Conservation (phyloP, 495 filamentous ascomycete species). For the Neurospora sp. region DNA sequence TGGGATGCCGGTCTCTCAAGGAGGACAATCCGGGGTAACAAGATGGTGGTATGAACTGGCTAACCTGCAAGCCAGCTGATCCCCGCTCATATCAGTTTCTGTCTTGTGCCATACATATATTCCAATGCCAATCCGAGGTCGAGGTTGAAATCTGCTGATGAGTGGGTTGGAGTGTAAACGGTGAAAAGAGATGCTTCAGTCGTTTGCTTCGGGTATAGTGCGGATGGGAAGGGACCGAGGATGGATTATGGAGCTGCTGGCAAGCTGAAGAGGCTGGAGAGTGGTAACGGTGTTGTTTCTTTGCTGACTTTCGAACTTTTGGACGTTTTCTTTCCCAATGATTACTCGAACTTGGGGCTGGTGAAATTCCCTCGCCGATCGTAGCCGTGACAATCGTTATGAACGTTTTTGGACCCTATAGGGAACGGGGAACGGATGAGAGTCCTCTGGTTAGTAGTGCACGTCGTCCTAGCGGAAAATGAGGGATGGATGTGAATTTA, state of each 20-base stretch:
- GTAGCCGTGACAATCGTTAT: not conserved
- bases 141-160: not conserved
- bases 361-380: not conserved
- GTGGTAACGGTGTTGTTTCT: not conserved
- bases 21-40: constrained; percentile 2
- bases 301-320: not conserved
- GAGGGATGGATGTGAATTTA: not conserved
- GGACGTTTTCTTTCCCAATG: not conserved
- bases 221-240: not conserved
- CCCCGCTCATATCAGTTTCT: constrained; percentile 63
- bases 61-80: constrained; percentile 64
- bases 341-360: not conserved
- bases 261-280: not conserved
- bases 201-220: not conserved
- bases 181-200: not conserved
- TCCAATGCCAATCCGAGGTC: not conserved
- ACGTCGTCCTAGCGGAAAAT: not conserved
- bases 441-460: not conserved
- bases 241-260: not conserved
- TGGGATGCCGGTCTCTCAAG: not conserved
- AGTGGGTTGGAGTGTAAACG: not conserved
- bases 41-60: constrained; percentile 12
- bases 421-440: not conserved
- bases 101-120: constrained; percentile 14
- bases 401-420: not conserved